Evolutionary conservation across 2,329 filamentous ascomycete genomes (phyloP).

Genomic region (Reticulascus tulasneorum): DNA sequence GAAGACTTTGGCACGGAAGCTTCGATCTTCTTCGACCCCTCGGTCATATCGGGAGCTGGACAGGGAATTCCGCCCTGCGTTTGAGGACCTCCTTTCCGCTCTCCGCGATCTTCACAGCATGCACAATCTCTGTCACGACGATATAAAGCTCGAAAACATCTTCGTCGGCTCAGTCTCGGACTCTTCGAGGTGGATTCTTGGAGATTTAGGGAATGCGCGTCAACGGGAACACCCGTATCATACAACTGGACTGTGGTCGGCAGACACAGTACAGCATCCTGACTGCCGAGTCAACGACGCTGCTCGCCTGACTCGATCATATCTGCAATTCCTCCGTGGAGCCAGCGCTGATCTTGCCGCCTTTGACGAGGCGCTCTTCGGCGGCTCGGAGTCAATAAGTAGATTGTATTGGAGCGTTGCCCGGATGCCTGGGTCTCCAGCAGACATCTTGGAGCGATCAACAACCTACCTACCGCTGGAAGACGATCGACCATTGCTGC

Average conservation of each 20-base stretch:
- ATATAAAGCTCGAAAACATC: constrained; percentile 28
- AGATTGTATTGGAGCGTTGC: constrained; percentile 21
- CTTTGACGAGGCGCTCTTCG: constrained; percentile 23
- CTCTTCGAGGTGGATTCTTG: constrained; percentile 24
- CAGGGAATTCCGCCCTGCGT: constrained; percentile 21
- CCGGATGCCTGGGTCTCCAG: not conserved
- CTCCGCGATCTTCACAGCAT: constrained; percentile 21
- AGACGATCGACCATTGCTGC: constrained; percentile 6
- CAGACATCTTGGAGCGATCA: constrained; percentile 3
- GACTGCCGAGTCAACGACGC: constrained; percentile 29
- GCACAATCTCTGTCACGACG: constrained; percentile 25
- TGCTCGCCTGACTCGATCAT: constrained; percentile 24
- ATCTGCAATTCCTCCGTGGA: constrained; percentile 23
- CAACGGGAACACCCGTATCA: constrained; percentile 25
- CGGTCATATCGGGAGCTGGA: constrained; percentile 23
- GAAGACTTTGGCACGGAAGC: constrained; percentile 18
- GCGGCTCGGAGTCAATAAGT: constrained; percentile 18
- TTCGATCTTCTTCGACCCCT: constrained; percentile 10
- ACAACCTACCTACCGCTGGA: constrained; percentile 3
- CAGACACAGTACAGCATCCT: constrained; percentile 20
- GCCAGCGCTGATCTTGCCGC: constrained; percentile 14
- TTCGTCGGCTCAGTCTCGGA: constrained; percentile 17
- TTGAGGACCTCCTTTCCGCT: constrained; percentile 21
- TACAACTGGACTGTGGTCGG: constrained; percentile 23
- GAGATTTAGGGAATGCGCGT: constrained; percentile 27